A percentile compares a stretch with the other conserved stretches of the same genome.
These are phyloP conservation scores for Colletotrichum simmondsii DNA, from an alignment of 2,329 filamentous ascomycete genomes.

Conservation along the genomic window DNA sequence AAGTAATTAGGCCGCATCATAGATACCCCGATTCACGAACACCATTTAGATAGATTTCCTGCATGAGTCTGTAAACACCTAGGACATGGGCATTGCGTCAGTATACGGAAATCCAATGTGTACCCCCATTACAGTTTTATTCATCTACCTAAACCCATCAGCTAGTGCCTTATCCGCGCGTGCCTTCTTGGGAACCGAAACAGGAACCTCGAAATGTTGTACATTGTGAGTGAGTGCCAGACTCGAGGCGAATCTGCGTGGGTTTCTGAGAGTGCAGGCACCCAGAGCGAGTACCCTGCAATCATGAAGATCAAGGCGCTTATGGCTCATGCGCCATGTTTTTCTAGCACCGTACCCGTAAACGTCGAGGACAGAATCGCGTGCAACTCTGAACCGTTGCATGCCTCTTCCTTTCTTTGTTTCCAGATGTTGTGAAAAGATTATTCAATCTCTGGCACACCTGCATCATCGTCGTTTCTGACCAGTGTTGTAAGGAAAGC, in stretches of 20 bases:
- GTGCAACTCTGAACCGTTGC: slow-evolving; percentile 1
- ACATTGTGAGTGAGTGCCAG: slow-evolving; percentile 30
- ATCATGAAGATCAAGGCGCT: slow-evolving; percentile 12
- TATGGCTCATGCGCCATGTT: slow-evolving; percentile 6
- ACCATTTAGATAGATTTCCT: too few species aligned
- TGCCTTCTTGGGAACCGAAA: slow-evolving; percentile 32
- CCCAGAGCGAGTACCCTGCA: neutral
- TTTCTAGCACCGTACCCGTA: slow-evolving; percentile 10
- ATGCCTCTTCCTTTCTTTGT: slow-evolving; percentile 13
- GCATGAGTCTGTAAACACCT: too few species aligned
- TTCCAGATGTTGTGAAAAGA: slow-evolving; percentile 9
- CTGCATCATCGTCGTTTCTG: slow-evolving; percentile 25
- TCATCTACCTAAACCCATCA: slow-evolving; percentile 37
- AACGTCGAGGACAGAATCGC: slow-evolving; percentile 5
- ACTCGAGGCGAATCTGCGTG: slow-evolving; percentile 22
- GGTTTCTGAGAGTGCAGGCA: neutral
- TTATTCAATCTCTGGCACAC: slow-evolving; percentile 13
- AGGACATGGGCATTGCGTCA: too few species aligned
- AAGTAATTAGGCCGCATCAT: too few species aligned
- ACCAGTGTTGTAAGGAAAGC: slow-evolving; percentile 22
- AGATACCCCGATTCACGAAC: too few species aligned
- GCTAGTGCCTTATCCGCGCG: slow-evolving; percentile 32
- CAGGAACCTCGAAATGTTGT: slow-evolving; percentile 33
- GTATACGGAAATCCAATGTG: neutral
- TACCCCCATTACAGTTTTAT: slow-evolving; percentile 34